phyloP scores from a whole-genome alignment of 2,329 filamentous ascomycete genomes.

The Fusarium musae region DNA sequence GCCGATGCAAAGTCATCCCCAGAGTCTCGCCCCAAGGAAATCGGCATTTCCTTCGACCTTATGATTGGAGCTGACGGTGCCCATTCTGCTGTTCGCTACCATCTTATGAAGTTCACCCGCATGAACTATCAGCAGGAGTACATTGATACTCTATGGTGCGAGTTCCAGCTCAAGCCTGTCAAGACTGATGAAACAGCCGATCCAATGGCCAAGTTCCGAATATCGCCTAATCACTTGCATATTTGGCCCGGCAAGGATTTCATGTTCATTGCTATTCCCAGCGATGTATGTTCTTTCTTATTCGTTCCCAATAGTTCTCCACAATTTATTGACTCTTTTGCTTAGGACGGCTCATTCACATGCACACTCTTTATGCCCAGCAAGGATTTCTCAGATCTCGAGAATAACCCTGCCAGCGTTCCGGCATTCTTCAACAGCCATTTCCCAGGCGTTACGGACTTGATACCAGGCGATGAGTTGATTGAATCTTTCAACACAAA shows the following conservation, averaged over 20 bases:
- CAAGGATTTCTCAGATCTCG: conserved; percentile 73
- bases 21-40: conserved; percentile 69
- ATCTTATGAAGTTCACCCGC: conserved; percentile 93
- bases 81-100: conserved; percentile 89
- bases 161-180: conserved; percentile 81
- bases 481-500: conserved; percentile 80
- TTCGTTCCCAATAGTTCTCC: background rate
- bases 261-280: conserved; percentile 98
- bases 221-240: conserved; percentile 93
- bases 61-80: conserved; percentile 96
- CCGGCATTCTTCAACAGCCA: conserved; percentile 81
- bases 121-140: conserved; percentile 96
- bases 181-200: conserved; percentile 44
- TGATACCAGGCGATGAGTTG: conserved; percentile 76
- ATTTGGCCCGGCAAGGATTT: conserved; percentile 96
- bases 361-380: conserved; percentile 92
- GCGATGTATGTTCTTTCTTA: conserved; percentile 57
- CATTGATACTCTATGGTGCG: conserved; percentile 97
- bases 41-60: conserved; percentile 89
- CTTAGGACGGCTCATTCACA: conserved; percentile 89
- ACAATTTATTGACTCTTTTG: conserved; percentile 10
- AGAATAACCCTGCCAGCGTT: conserved; percentile 68
- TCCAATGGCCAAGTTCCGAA: conserved; percentile 68
- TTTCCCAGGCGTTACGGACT: conserved; percentile 85
- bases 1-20: conserved; percentile 50